Evolutionary conservation across 306 rosid species (phyloP), one percentile per base, ranked within the genome.

Genomic region (Myrica gale): DNA sequence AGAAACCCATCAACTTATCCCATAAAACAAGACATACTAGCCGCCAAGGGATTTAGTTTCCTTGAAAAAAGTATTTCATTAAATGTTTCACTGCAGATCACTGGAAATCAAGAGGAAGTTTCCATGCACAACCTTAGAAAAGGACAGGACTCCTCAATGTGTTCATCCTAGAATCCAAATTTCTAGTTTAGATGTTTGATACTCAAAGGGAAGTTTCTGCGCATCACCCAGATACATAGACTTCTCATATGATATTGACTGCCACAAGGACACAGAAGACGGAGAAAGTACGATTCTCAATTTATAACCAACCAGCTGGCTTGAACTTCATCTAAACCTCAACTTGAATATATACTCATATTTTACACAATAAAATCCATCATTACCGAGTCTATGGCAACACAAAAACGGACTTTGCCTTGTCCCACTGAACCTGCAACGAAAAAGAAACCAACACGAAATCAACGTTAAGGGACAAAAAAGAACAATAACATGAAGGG

Each of bases 331-430:
- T 71, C 70, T 32, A 11, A 77, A 74, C 51, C 23, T 68, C 12
- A 77, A 42, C 57, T 41, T 81, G 68, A 42, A 58, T 9, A 52
- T 50, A 55, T 45, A 12, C 48, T 10, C 37, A 66, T 12, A 54
- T 72, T 50, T 23, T 58, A 51, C 76, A 66, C 46, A 47, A 72
- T 37, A 72, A 41, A 47, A 62, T 37, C 75, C 66, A 73, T 68
- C 51, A 48, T 13, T 90, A 95, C 98, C 65, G 96, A 89, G 81
- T 95, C 98, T 74, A 95, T 85, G 74, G 92, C 97, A 60, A 88
- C 91, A 71, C 84, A 84, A 71, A 95, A 78, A 32, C 85, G 87
- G 57, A 78, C 67, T 75, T 83, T 87, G 45, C 86, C 88, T 48
- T 82, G 83, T 73, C 89, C 92, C 74, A 90, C 89, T 79, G 92